Base-by-base conservation (phyloP, 306 rosid species). In the Glycyrrhiza uralensis region DNA sequence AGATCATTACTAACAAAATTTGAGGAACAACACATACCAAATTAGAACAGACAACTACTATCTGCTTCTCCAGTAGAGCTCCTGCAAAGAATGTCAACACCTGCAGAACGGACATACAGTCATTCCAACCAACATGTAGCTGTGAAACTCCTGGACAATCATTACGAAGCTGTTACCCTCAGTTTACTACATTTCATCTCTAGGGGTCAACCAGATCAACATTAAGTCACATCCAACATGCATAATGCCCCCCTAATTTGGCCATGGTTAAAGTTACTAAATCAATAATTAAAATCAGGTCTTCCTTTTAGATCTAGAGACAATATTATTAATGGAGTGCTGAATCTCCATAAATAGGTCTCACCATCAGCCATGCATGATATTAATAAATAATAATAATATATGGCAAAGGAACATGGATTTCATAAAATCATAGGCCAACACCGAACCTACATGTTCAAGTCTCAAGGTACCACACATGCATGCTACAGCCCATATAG, bases 391-490 rank as follows among this genome's bases (percentile, higher is more conserved):
- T 29, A 74, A 36, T 39, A 51, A 39, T 11, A 20, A 33, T 11
- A 65, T 62, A 44, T 5, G 50, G 45, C 28, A 57, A 54, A 56
- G 46, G 69, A 75, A 71, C 62, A 29, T 7, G 24, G 56, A 65
- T 71, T 30, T 14, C 11, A 7, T 14, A 50, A 79, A 65, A 35
- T 14, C 14, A 50, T 18, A 57, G 35, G 66, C 29, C 56, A 65
- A 69, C 13, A 47, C 49, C 74, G 62, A 67, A 78, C 88, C 72
- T 79, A 95, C 99, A 85, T 92, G 72, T 78, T 95, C 99, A 58
- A 95, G 97, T 79, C 96, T 94, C 78, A 95, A 85, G 74, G 96
- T 86, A 72, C 99, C 97, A 82, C 99, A 95, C 29, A 92, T 45
- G 88, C 93, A 88, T 52, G 97, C 96, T 58, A 95, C 84, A 76